Percentiles rank a stretch among this genome's conserved stretches.
Evolutionary conservation across 345 rosid genomes (phyloP).

Genomic region (Reutealis trisperma): DNA sequence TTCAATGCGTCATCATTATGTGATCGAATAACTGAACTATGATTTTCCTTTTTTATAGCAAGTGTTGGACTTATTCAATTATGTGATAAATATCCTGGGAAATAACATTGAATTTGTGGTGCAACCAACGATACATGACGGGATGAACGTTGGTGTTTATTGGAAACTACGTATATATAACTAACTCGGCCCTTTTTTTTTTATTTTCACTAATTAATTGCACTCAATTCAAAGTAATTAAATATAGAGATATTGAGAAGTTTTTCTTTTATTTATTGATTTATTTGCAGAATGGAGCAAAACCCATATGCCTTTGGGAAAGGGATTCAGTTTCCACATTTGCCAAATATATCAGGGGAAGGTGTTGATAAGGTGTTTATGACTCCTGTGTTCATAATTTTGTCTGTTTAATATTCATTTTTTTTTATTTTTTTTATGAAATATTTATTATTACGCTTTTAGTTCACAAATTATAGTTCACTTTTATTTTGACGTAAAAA

Average conservation of each 20-base stretch:
- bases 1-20: no score
- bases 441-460: no score
- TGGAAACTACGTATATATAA: conserved; percentile 61
- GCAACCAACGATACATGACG: conserved; percentile 57
- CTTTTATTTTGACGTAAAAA: no score
- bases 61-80: conserved; percentile 66
- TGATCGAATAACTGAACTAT: not conserved
- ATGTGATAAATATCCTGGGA: conserved; percentile 53
- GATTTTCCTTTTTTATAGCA: conserved; percentile 42
- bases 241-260: not conserved
- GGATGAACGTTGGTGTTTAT: conserved; percentile 60
- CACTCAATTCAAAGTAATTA: no score
- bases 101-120: conserved; percentile 55
- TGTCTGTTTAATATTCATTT: not conserved
- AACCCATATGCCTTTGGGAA: conserved; percentile 59
- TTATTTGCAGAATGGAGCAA: conserved; percentile 61
- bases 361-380: conserved; percentile 52
- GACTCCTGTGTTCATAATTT: not conserved
- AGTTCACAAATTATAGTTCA: no score
- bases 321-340: conserved; percentile 68
- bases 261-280: not conserved
- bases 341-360: conserved; percentile 72
- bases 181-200: not conserved
- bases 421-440: no score
- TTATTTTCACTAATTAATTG: no score